A percentile compares a stretch with the other conserved stretches of the same genome.
Conservation (phyloP, 2,329 filamentous ascomycete genomes). For the Paraphaeosphaeria minitans region DNA sequence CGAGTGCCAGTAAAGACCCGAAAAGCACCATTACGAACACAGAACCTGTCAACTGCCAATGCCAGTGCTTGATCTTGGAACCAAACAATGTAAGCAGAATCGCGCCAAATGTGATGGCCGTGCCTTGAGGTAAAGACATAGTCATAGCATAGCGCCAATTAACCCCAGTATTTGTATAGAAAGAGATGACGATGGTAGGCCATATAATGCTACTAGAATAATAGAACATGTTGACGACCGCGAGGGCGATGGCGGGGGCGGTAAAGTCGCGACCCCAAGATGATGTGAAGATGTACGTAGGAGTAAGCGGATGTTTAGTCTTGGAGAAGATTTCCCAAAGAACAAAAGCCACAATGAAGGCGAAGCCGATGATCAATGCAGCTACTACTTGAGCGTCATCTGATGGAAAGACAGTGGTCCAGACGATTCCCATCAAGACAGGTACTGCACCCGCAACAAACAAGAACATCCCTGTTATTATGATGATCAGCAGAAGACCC, state of each 20-base stretch:
- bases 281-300: conserved; percentile 45
- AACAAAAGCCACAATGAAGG: conserved; percentile 29
- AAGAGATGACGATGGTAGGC: conserved; percentile 54
- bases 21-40: conserved; percentile 55
- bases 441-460: conserved; percentile 25
- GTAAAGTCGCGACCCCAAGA: conserved; percentile 6
- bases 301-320: conserved; percentile 44
- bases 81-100: conserved; percentile 50
- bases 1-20: conserved; percentile 51
- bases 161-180: conserved; percentile 46
- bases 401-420: conserved; percentile 24
- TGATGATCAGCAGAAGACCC: too few species aligned
- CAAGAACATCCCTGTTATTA: conserved; percentile 9
- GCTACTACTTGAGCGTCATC: conserved; percentile 29
- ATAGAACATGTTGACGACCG: conserved; percentile 58
- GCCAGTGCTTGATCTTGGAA: conserved; percentile 50
- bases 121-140: conserved; percentile 51
- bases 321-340: conserved; percentile 33
- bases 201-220: conserved; percentile 54
- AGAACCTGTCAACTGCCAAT: conserved; percentile 52
- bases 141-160: conserved; percentile 39
- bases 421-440: conserved; percentile 36
- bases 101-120: conserved; percentile 51
- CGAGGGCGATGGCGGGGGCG: conserved; percentile 8
- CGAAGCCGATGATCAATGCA: conserved; percentile 33